Evolutionary conservation across 495 filamentous ascomycete species (phyloP).

Genomic region (Parathielavia hyrcaniae): DNA sequence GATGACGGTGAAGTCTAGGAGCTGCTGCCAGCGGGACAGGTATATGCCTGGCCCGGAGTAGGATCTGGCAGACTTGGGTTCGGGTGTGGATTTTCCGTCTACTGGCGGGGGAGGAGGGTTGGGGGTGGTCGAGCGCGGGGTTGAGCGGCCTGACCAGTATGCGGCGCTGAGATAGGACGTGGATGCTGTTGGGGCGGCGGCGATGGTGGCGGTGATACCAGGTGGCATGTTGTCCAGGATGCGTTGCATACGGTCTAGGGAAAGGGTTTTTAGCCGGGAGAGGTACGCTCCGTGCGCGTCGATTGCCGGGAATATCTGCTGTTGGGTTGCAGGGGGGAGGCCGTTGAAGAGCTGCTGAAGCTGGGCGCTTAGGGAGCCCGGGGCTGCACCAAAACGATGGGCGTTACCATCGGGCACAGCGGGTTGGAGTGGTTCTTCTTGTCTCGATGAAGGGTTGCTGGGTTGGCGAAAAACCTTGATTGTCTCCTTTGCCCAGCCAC

Average conservation of each 20-base stretch:
- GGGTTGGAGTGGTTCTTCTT: not conserved
- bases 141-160: slow-evolving; percentile 3
- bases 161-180: not conserved
- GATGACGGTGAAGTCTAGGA: slow-evolving; percentile 54
- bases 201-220: slow-evolving; percentile 4
- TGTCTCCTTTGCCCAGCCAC: slow-evolving; percentile 31
- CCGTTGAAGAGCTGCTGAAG: slow-evolving; percentile 43
- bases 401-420: not conserved
- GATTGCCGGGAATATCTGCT: slow-evolving; percentile 36
- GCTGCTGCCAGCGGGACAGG: slow-evolving; percentile 55
- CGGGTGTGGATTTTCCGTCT: slow-evolving; percentile 2
- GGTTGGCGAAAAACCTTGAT: slow-evolving; percentile 29
- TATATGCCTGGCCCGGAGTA: slow-evolving; percentile 56
- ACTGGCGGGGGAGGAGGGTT: not conserved
- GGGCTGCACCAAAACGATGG: slow-evolving; percentile 24
- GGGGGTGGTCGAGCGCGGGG: not conserved
- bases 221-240: slow-evolving; percentile 33
- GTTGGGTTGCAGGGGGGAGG: slow-evolving; percentile 37
- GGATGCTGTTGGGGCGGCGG: not conserved
- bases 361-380: slow-evolving; percentile 40
- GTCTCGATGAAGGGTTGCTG: not conserved
- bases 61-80: too few relatives aligned
- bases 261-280: slow-evolving; percentile 40
- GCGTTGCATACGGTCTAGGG: slow-evolving; percentile 42
- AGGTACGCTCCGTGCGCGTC: slow-evolving; percentile 54